Conservation (phyloP, 305 asterid genomes). For the Salvia sclarea region DNA sequence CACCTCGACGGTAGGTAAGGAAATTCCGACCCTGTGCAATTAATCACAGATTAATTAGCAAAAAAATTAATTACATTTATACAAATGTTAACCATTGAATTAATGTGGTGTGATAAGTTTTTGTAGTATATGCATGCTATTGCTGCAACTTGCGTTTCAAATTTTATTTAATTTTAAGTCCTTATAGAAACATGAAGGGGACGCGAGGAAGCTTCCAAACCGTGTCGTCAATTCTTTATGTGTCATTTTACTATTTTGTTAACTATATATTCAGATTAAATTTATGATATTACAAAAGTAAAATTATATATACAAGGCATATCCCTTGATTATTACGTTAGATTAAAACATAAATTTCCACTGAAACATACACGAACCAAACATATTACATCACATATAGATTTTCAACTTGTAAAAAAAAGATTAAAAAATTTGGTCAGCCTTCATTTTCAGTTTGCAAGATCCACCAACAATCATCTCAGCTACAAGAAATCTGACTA, state of each 20-base stretch:
- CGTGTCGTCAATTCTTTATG: background rate
- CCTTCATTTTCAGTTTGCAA: constrained; percentile 29
- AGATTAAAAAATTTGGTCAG: constrained; percentile 6
- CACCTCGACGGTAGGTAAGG: constrained; percentile 64
- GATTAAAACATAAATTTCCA: background rate
- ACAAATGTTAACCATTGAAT: background rate
- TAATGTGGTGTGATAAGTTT: background rate
- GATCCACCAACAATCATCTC: constrained; percentile 24
- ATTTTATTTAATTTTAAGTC: background rate
- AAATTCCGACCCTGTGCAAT: constrained; percentile 58
- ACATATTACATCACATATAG: background rate
- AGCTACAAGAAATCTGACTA: constrained; percentile 16
- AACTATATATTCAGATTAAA: background rate
- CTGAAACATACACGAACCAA: background rate
- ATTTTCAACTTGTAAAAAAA: background rate
- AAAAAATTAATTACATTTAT: background rate
- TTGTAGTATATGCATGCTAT: background rate
- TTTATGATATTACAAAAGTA: background rate
- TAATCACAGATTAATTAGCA: background rate
- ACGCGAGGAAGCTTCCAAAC: constrained; percentile 19
- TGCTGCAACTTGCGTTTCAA: background rate
- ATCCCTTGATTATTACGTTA: background rate
- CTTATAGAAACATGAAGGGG: too few relatives aligned
- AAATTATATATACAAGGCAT: too few relatives aligned
- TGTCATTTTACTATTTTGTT: background rate